Base-by-base conservation (phyloP, 306 rosid species). In the Malus sieversii region DNA sequence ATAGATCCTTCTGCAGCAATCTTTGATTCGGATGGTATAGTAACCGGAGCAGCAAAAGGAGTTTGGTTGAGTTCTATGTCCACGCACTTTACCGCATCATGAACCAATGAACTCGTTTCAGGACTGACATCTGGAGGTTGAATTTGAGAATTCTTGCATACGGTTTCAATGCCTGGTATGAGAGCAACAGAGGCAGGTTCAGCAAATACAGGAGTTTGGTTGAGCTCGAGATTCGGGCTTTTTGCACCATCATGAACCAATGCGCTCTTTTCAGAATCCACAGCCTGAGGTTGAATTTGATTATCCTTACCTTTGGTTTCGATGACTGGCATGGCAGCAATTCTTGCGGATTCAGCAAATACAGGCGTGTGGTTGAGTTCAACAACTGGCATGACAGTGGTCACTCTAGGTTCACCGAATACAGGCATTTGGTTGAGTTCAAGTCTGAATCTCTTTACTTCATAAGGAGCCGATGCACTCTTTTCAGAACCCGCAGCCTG, bases 51-150 rank as follows among this genome's bases (percentile, higher is more conserved):
- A 75, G 84, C 77, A 81, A 75, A 40, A 30, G 83, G 82, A 66
- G 46, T 80, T 55, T 65, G 77, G 72, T 81, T 82, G 82, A 77
- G 80, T 79, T 81, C 86, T 19, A 82, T 40, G 44, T 79, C 73
- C 61, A 75, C 67, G 46, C 16, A 75, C 72, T 79, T 77, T 25
- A 84, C 46, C n/a, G 71, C 85, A 6, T 66, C 71, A 68, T 66
- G 79, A 76, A 80, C 67, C 75, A 40, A 70, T 72, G 77, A 79
- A 71, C 81, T 85, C 55, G 63, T 78, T 70, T 46, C 71, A 59
- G 62, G 66, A 83, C 67, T 68, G 25, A 75, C 30, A 44, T 45
- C 75, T 64, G 68, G 83, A 40, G 59, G 71, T 66, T 65, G 84
- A 75, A 74, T 73, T 78, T 33, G 38, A 48, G 73, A 77, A 60